These are phyloP conservation scores for Hypomyces perniciosus DNA, from an alignment of 2,329 filamentous ascomycete species.

Conservation along the genomic window DNA sequence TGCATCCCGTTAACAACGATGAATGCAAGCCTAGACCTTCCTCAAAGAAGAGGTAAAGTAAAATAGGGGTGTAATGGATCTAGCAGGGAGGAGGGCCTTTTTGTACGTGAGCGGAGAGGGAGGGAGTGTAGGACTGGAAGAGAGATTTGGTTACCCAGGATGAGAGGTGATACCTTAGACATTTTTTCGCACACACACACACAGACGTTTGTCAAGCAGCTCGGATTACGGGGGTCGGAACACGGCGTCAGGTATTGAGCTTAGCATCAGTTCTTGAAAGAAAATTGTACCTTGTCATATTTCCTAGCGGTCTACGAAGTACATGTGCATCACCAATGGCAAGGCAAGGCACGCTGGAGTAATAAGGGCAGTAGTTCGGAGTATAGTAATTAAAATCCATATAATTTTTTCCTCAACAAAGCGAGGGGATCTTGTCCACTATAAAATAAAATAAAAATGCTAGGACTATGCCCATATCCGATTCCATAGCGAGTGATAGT, in stretches of 20 bases:
- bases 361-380: too few species aligned
- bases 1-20: conserved; percentile 64
- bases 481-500: neutral
- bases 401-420: conserved; percentile 7
- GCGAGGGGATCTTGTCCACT: conserved; percentile 6
- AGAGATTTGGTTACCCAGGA: conserved; percentile 5
- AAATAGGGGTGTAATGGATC: neutral
- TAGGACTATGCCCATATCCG: neutral
- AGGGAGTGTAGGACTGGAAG: neutral
- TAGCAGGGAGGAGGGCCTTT: neutral
- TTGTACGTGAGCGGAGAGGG: conserved; percentile 3
- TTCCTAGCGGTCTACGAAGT: too few species aligned
- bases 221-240: conserved; percentile 1
- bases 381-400: neutral
- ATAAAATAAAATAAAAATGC: neutral
- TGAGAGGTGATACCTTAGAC: conserved; percentile 2
- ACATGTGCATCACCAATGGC: too few species aligned
- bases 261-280: neutral
- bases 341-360: too few species aligned
- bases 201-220: too few species aligned
- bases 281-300: too few species aligned
- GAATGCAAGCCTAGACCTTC: conserved; percentile 58
- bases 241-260: conserved; percentile 1
- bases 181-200: conserved; percentile 1
- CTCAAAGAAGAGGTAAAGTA: conserved; percentile 51